These are phyloP conservation scores for Syncephalastrum monosporum DNA, from an alignment of 371 early-diverging fungal genomes.

Conservation along the genomic window DNA sequence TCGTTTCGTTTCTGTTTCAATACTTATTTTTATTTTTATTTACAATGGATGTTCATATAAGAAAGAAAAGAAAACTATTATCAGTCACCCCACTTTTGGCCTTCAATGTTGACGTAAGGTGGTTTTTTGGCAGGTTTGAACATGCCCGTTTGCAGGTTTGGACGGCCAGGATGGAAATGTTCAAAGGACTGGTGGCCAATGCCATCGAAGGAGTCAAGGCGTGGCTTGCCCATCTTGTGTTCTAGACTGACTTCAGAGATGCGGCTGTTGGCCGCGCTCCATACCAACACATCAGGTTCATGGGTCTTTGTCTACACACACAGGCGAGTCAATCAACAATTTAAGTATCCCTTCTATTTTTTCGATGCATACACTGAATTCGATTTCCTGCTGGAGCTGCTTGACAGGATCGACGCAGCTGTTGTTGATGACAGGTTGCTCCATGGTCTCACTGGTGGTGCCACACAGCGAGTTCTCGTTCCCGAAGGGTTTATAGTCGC, in stretches of 20 bases:
- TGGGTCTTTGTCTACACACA: slow-evolving; percentile 2
- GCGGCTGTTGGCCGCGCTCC: slow-evolving; percentile 21
- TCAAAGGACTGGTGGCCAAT: slow-evolving; percentile 4
- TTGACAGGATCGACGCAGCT: slow-evolving; percentile 12
- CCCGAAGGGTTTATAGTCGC: slow-evolving; percentile 23
- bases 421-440: slow-evolving; percentile 6
- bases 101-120: slow-evolving; percentile 6
- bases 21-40: neutral
- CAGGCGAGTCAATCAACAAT: too few relatives aligned
- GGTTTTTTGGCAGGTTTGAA: slow-evolving; percentile 22
- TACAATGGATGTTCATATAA: slow-evolving; percentile 2
- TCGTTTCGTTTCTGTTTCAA: too few relatives aligned
- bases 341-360: neutral
- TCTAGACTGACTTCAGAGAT: slow-evolving; percentile 11
- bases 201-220: too few relatives aligned
- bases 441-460: slow-evolving; percentile 18
- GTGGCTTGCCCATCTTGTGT: too few relatives aligned
- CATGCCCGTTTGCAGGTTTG: slow-evolving; percentile 12
- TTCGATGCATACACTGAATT: slow-evolving; percentile 11
- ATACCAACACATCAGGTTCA: slow-evolving; percentile 6
- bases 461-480: slow-evolving; percentile 25
- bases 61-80: neutral
- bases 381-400: slow-evolving; percentile 1
- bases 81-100: neutral
- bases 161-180: slow-evolving; percentile 15